Percentiles rank a stretch among this genome's conserved stretches.
These are phyloP conservation scores for Raddia distichophylla DNA, from an alignment of 176 grass and related monocot species.

Conservation along the genomic window DNA sequence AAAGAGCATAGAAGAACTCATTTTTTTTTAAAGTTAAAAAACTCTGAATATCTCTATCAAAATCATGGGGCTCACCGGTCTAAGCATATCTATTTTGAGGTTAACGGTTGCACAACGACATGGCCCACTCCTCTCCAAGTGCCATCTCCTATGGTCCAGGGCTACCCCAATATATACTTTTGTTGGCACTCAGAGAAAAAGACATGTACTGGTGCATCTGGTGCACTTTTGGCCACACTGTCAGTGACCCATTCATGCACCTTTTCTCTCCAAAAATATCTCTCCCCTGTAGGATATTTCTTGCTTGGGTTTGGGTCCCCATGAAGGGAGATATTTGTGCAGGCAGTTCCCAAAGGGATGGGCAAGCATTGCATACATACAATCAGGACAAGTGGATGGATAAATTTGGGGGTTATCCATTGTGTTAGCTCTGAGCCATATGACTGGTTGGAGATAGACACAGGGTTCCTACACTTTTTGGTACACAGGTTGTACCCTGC, in stretches of 20 bases:
- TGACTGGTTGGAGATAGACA: conserved; percentile 44
- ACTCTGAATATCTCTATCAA: neutral
- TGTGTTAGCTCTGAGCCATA: conserved; percentile 29
- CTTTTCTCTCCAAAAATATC: conserved; percentile 28
- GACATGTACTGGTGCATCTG: conserved; percentile 6
- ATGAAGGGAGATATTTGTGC: conserved; percentile 39
- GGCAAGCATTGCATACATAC: neutral
- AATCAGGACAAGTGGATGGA: conserved; percentile 4
- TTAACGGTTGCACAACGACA: conserved; percentile 5
- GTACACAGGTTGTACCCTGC: conserved; percentile 25
- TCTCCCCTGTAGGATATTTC: conserved; percentile 42
- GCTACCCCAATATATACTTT: conserved; percentile 27
- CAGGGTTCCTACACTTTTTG: conserved; percentile 38
- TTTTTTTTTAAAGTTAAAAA: neutral
- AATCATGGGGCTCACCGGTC: neutral
- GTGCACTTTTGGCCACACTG: conserved; percentile 43
- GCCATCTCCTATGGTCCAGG: conserved; percentile 37
- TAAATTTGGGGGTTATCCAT: conserved; percentile 25
- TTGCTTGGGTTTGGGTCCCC: conserved; percentile 16
- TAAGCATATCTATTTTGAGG: conserved; percentile 43
- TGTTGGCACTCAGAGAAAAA: conserved; percentile 10
- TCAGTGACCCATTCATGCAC: conserved; percentile 2
- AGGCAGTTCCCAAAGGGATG: conserved; percentile 16
- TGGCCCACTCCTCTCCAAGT: conserved; percentile 32
- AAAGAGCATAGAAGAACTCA: neutral